phyloP scores from a whole-genome alignment of 192 early-diverging fungal species.

The Backusella parvicylindrica region DNA sequence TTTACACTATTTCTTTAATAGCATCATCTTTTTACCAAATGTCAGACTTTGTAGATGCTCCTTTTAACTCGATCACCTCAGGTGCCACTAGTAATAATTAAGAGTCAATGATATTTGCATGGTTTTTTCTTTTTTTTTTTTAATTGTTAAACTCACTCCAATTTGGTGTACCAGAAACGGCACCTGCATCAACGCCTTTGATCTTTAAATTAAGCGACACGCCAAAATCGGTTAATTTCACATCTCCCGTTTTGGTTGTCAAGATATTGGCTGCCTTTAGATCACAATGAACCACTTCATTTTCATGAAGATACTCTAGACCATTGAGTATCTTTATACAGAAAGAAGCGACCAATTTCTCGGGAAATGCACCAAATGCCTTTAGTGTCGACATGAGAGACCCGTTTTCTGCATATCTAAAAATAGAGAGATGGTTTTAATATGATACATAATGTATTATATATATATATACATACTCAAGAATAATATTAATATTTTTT shows the following conservation, averaged over 20 bases:
- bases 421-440: neutral
- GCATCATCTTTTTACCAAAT: slow-evolving; percentile 71
- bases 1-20: too few relatives aligned
- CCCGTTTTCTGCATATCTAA: slow-evolving; percentile 82
- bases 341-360: slow-evolving; percentile 84
- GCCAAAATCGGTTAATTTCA: slow-evolving; percentile 96
- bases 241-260: slow-evolving; percentile 93
- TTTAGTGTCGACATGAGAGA: slow-evolving; percentile 82
- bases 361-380: slow-evolving; percentile 89
- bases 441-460: neutral
- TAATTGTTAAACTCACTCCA: slow-evolving; percentile 53
- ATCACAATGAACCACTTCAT: slow-evolving; percentile 92
- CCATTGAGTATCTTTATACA: slow-evolving; percentile 88
- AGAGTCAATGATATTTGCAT: neutral
- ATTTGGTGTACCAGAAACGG: slow-evolving; percentile 80
- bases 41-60: slow-evolving; percentile 85
- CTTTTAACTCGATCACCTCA: slow-evolving; percentile 88
- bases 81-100: slow-evolving; percentile 60
- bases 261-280: slow-evolving; percentile 96
- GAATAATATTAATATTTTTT: slow-evolving; percentile 75
- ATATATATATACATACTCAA: slow-evolving; percentile 49
- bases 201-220: slow-evolving; percentile 86
- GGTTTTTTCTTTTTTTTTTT: neutral
- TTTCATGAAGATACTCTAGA: slow-evolving; percentile 83
- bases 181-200: slow-evolving; percentile 58